phyloP scores from a whole-genome alignment of 148 eudicot genomes.

The Silene latifolia region DNA sequence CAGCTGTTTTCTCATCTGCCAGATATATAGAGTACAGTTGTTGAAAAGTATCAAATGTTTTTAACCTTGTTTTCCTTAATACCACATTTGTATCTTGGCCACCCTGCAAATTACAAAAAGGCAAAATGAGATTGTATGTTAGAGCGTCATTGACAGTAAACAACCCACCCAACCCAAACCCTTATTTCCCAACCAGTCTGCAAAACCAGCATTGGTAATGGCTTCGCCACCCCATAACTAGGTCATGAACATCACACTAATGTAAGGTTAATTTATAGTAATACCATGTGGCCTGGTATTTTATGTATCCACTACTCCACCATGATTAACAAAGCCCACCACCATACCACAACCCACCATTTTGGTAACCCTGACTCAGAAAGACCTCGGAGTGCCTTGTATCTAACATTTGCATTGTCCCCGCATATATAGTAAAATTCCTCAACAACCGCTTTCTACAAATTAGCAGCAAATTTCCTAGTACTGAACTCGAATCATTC shows the following conservation, averaged over 20 bases:
- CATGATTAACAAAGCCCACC: too few relatives aligned
- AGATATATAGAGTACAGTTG: constrained; percentile 25
- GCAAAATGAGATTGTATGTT: not conserved
- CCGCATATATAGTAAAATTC: constrained; percentile 32
- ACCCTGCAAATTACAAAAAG: constrained; percentile 22
- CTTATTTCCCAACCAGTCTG: not conserved
- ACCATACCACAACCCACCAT: too few relatives aligned
- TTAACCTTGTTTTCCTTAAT: not conserved
- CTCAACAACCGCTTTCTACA: not conserved
- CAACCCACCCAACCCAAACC: not conserved
- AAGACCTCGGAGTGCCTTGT: constrained; percentile 88
- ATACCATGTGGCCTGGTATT: too few relatives aligned
- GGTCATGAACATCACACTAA: not conserved
- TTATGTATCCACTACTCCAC: too few relatives aligned
- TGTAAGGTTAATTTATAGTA: not conserved
- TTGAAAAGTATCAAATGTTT: constrained; percentile 21
- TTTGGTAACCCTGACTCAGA: constrained; percentile 50
- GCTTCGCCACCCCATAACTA: not conserved
- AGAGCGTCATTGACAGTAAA: not conserved
- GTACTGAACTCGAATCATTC: not conserved
- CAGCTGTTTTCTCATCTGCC: constrained; percentile 24
- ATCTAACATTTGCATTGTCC: constrained; percentile 94
- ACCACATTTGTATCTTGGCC: constrained; percentile 7
- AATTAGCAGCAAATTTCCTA: not conserved
- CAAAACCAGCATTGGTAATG: not conserved